Percentiles rank a stretch among this genome's conserved stretches.
Conservation (phyloP, 768 basidiomycete genomes). For the Dentipellis fragilis region DNA sequence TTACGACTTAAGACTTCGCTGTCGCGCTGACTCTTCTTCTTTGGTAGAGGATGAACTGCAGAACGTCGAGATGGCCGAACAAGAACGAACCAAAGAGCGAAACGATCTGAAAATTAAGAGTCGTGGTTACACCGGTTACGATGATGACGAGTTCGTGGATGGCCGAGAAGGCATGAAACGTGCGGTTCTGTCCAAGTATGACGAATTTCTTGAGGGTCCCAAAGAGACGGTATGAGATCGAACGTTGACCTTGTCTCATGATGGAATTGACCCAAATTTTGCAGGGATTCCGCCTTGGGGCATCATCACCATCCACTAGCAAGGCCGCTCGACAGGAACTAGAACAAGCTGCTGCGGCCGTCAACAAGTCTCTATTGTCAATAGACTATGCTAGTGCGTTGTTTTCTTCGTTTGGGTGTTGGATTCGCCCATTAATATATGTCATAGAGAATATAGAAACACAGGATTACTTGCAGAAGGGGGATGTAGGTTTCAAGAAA, state of each 20-base stretch:
- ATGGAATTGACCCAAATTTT: slow-evolving; percentile 4
- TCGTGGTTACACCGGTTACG: slow-evolving; percentile 87
- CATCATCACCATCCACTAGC: slow-evolving; percentile 30
- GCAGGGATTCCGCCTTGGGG: slow-evolving; percentile 85
- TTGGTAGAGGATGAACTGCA: slow-evolving; percentile 97
- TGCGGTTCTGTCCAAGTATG: slow-evolving; percentile 84
- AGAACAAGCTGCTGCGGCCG: slow-evolving; percentile 42
- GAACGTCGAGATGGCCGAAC: slow-evolving; percentile 91
- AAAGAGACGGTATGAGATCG: slow-evolving; percentile 44
- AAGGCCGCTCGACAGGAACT: slow-evolving; percentile 33
- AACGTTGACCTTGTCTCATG: not conserved
- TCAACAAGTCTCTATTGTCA: slow-evolving; percentile 73
- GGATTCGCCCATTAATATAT: not conserved
- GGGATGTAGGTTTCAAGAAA: slow-evolving; percentile 93
- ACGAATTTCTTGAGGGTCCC: slow-evolving; percentile 75
- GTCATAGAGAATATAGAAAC: slow-evolving; percentile 70
- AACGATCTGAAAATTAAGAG: slow-evolving; percentile 82
- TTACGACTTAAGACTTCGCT: too few species aligned
- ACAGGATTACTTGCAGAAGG: slow-evolving; percentile 85
- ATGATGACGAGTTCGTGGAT: slow-evolving; percentile 86
- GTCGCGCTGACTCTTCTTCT: slow-evolving; percentile 2
- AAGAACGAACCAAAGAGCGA: slow-evolving; percentile 69
- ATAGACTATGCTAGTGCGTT: slow-evolving; percentile 76
- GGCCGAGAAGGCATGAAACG: slow-evolving; percentile 73
- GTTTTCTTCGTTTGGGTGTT: not conserved